phyloP scores from a whole-genome alignment of 768 basidiomycete species.

The Amanita molliuscula region DNA sequence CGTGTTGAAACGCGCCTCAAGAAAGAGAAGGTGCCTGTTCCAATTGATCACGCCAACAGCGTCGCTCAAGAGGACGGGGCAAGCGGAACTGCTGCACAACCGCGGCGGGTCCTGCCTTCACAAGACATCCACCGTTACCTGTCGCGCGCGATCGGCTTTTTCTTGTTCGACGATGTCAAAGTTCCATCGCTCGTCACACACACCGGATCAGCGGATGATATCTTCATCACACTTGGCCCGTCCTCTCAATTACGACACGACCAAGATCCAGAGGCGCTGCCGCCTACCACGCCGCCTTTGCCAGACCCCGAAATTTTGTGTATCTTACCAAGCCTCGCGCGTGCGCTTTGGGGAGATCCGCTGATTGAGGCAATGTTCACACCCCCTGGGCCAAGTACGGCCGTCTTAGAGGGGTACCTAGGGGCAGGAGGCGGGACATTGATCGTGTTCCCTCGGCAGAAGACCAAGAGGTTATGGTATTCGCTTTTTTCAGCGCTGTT shows the following conservation, averaged over 20 bases:
- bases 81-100: too few species aligned
- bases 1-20: slow-evolving; percentile 20
- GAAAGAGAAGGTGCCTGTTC: too few species aligned
- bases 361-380: slow-evolving; percentile 59
- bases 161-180: slow-evolving; percentile 70
- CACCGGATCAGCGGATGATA: slow-evolving; percentile 47
- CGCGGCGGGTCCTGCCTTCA: slow-evolving; percentile 23
- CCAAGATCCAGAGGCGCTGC: not conserved
- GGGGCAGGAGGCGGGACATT: slow-evolving; percentile 35
- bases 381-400: slow-evolving; percentile 32
- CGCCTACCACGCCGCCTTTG: not conserved
- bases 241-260: not conserved
- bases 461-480: slow-evolving; percentile 73
- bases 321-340: slow-evolving; percentile 40
- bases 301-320: slow-evolving; percentile 24
- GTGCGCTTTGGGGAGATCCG: slow-evolving; percentile 71
- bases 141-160: slow-evolving; percentile 63
- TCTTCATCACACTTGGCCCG: slow-evolving; percentile 35
- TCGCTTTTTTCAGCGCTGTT: slow-evolving; percentile 53
- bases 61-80: not conserved
- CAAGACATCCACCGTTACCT: slow-evolving; percentile 37
- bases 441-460: slow-evolving; percentile 53
- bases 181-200: slow-evolving; percentile 60
- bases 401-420: slow-evolving; percentile 52
- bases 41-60: not conserved